Evolutionary conservation across 768 basidiomycete genomes (phyloP).

Genomic region (Dioszegia crocea): DNA sequence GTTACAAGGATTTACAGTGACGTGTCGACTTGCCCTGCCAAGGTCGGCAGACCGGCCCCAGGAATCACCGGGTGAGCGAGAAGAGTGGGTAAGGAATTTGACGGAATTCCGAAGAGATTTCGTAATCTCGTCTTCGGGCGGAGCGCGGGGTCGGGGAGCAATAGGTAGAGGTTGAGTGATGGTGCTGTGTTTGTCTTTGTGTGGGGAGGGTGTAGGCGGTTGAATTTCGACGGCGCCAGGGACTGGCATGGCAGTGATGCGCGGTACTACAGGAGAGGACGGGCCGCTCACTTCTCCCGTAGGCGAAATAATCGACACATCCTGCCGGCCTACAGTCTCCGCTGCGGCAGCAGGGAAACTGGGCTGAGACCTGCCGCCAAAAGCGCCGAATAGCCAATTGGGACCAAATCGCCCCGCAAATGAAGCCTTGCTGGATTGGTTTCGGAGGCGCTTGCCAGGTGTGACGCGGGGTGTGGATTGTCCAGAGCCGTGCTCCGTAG

Average conservation of each 20-base stretch:
- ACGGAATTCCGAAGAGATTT: constrained; percentile 15
- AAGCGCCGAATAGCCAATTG: constrained; percentile 37
- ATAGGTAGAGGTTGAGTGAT: constrained; percentile 26
- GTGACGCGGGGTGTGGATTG: constrained; percentile 35
- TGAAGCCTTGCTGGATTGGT: constrained; percentile 28
- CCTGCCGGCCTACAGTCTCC: constrained; percentile 30
- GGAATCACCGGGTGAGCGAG: constrained; percentile 13
- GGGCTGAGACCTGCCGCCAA: constrained; percentile 33
- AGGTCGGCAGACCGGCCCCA: constrained; percentile 16
- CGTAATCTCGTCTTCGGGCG: constrained; percentile 10
- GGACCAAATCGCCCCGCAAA: constrained; percentile 33
- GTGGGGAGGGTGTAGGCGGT: constrained; percentile 16
- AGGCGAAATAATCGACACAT: constrained; percentile 20
- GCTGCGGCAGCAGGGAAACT: constrained; percentile 37
- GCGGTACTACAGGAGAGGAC: constrained; percentile 12
- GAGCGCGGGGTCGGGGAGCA: neutral
- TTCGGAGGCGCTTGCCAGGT: constrained; percentile 29
- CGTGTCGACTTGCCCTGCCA: constrained; percentile 36
- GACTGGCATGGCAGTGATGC: constrained; percentile 11
- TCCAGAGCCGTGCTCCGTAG: constrained; percentile 19
- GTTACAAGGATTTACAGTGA: constrained; percentile 49
- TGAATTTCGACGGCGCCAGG: constrained; percentile 26
- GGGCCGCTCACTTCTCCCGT: constrained; percentile 6
- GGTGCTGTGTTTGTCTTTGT: neutral
- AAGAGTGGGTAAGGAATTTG: constrained; percentile 15